Evolutionary conservation across 257 asterid species (phyloP), one percentile per base, ranked within the genome.

Genomic region (Ocimum tenuiflorum): DNA sequence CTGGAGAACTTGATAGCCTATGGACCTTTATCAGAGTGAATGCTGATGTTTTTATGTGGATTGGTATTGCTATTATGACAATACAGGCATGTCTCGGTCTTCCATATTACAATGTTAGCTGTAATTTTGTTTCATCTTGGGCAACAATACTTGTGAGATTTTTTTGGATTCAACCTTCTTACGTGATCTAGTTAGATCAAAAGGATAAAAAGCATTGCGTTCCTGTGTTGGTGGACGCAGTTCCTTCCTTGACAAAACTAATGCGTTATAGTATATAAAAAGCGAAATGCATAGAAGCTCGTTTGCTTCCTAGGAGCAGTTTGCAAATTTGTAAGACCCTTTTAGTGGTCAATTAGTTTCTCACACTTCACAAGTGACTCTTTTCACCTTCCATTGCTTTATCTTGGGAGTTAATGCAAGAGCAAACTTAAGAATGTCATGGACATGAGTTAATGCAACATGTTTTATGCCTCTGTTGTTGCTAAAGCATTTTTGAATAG

Each of bases 1-100:
- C 98, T 49, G 98, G 96, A 73, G 95, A 86, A 78, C 83, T 91
- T 49, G 85, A 83, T 73, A 77, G 47, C 24, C 24, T 88, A 18
- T 75, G 79, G 35, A 53, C 58, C 74, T 88, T 91, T 49, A 72
- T 88, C 50, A 68, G 77, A 69, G 82, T 78, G 63, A 85, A 91
- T 64, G 65, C 56, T 52, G 91, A 83, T 72, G 78, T 86, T 74
- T 86, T 88, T 67, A 49, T 76, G 82, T 82, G 89, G 86, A 80
- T 85, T 73, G 91, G 94, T 77, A 79, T 88, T 54, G 75, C 75
- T 42, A 78, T 88, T 67, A 9, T 88, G 31, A 23, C 64, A 65
- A 78, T 86, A 70, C 96, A 91, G 98, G 98, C 78, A 79, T 43
- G 94, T 74, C 68, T 73, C 31, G 12, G 20, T 72, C 54, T 36